phyloP scores from a whole-genome alignment of 805 yeast genomes.

The Teunomyces panamensis region DNA sequence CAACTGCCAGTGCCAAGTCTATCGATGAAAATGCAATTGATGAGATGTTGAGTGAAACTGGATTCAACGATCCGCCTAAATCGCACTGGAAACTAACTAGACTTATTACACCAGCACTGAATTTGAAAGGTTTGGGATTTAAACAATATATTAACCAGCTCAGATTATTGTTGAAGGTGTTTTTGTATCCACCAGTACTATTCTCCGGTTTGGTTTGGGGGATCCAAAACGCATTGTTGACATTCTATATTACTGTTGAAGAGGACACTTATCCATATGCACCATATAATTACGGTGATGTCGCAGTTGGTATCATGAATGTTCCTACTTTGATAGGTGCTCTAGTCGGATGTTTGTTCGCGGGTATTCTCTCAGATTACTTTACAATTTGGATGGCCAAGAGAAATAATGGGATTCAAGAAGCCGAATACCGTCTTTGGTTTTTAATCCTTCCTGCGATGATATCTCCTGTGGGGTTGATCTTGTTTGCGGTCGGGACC shows the following conservation, averaged over 20 bases:
- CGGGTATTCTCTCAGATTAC: slow-evolving; percentile 58
- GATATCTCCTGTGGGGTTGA: slow-evolving; percentile 59
- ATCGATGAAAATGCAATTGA: slow-evolving; percentile 1
- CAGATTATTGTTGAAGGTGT: slow-evolving; percentile 49
- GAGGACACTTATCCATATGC: slow-evolving; percentile 62
- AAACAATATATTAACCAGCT: slow-evolving; percentile 61
- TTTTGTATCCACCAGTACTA: slow-evolving; percentile 62
- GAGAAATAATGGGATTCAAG: slow-evolving; percentile 57
- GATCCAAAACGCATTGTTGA: slow-evolving; percentile 69
- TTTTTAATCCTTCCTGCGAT: slow-evolving; percentile 54
- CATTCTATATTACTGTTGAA: slow-evolving; percentile 72
- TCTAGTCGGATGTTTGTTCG: slow-evolving; percentile 60
- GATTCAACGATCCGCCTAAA: slow-evolving; percentile 16
- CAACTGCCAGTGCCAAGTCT: neutral
- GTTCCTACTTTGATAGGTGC: slow-evolving; percentile 69
- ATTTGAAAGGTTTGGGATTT: slow-evolving; percentile 61
- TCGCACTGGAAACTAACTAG: slow-evolving; percentile 47
- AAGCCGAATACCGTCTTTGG: slow-evolving; percentile 64
- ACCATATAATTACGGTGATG: slow-evolving; percentile 64
- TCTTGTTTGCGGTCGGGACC: slow-evolving; percentile 66
- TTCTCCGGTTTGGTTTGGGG: slow-evolving; percentile 78
- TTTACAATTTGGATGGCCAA: slow-evolving; percentile 62
- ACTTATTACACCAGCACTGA: slow-evolving; percentile 54
- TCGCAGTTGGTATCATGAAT: slow-evolving; percentile 73
- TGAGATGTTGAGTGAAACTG: neutral